phyloP scores from a whole-genome alignment of 2,329 filamentous ascomycete genomes.

The Anisogramma anomala region DNA sequence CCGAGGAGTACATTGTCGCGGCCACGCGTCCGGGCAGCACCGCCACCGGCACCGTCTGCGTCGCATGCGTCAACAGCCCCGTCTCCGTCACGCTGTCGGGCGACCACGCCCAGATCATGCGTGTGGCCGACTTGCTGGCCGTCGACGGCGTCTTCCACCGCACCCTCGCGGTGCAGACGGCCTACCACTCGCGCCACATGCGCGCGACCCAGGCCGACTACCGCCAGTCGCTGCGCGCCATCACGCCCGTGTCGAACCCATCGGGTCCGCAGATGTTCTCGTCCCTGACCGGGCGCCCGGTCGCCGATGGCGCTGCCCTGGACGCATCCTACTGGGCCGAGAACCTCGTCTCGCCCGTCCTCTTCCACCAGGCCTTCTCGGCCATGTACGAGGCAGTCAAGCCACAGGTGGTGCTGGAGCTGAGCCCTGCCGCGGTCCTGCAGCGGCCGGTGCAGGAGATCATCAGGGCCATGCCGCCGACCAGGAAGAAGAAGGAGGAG shows the following conservation, averaged over 20 bases:
- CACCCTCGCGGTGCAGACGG: constrained; percentile 26
- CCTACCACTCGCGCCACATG: constrained; percentile 38
- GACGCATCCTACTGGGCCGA: constrained; percentile 32
- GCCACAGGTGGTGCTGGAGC: constrained; percentile 29
- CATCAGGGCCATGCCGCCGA: constrained; percentile 1
- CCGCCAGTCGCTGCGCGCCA: constrained; percentile 17
- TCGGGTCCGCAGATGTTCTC: constrained; percentile 27
- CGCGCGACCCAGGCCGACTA: constrained; percentile 27
- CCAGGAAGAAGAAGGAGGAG: not conserved
- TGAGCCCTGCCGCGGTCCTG: constrained; percentile 29
- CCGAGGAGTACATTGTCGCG: constrained; percentile 19
- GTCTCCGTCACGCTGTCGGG: constrained; percentile 34
- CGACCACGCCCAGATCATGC: constrained; percentile 21
- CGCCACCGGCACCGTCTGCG: constrained; percentile 18
- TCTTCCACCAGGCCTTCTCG: constrained; percentile 30
- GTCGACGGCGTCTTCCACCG: constrained; percentile 24
- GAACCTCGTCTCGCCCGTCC: constrained; percentile 35
- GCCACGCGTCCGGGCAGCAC: not conserved
- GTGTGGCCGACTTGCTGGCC: constrained; percentile 23
- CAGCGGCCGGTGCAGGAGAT: constrained; percentile 27
- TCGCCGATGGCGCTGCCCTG: constrained; percentile 18
- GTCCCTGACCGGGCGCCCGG: constrained; percentile 22
- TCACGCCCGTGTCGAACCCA: constrained; percentile 12
- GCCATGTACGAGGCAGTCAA: constrained; percentile 20
- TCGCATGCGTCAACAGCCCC: constrained; percentile 36